Evolutionary conservation across 2,329 filamentous ascomycete genomes (phyloP), one percentile per base, ranked within the genome.

Genomic region (Cadophora malorum): DNA sequence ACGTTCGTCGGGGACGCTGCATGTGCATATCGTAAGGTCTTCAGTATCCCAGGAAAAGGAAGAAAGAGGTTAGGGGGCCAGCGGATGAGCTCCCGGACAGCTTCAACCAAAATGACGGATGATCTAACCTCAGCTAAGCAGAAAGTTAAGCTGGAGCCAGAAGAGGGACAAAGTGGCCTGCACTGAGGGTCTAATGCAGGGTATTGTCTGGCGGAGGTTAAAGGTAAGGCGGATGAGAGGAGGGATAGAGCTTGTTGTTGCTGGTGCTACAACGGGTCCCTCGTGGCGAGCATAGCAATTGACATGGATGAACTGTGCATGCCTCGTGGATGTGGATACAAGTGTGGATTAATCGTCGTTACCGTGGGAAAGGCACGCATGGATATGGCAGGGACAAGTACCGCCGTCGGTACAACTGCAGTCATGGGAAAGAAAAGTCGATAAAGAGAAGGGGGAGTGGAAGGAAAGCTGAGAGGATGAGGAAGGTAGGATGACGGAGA

Each of bases 1-100:
- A 67, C 65, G 35, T 49, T 68, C 53, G 45, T 66, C 35, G 14
- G 59, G 65, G 63, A 66, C 23, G 28, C 59, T 70, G 66, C 65
- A 67, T 66, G 58, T 49, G 41, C 59, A 62, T 62, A 50, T 47
- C 59, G n/a, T 59, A 23, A 45, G 21, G 38, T 50, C 25, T 49
- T 49, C 16, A 28, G 38, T 14, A 16, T 28, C 23, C 7, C 25
- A 49, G 41, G 21, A 47, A 62, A 3, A 31, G 16, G 16, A 33
- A 21, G 25, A 50, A 49, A 28, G 16, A 33, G 23, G 19, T 25
- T 4, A 41, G n/a, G 25, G 5, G 31, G 12, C 12, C 21, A 45
- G n/a, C 10, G 56, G 35, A 59, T 28, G 4, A 41, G 35, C 21
- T 41, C 33, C 56, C 35, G 56, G 35, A 45, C n/a, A 21, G 21